A percentile compares a stretch with the other conserved stretches of the same genome.
Evolutionary conservation across 202 grass and related monocot genomes (phyloP).

Genomic region (Panicum hallii): DNA sequence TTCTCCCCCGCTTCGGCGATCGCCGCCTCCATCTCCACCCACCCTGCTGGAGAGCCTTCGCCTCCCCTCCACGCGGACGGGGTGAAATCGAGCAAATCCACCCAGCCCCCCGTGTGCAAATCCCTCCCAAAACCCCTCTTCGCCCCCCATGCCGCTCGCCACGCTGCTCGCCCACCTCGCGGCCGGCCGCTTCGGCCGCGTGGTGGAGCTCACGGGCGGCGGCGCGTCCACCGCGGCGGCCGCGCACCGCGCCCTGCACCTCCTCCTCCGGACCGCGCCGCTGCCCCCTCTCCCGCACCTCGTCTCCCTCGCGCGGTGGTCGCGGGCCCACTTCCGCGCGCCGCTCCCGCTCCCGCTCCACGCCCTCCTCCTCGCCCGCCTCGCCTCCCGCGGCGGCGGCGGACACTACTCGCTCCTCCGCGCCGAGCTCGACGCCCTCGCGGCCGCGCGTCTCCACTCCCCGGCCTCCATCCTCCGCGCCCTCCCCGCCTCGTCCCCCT

Average conservation of each 20-base stretch:
- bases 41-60: neutral
- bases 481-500: slow-evolving; percentile 35
- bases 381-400: slow-evolving; percentile 39
- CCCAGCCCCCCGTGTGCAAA: no score
- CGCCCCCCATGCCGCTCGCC: slow-evolving; percentile 30
- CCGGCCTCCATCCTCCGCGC: slow-evolving; percentile 50
- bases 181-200: slow-evolving; percentile 43
- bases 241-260: slow-evolving; percentile 57
- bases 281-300: slow-evolving; percentile 51
- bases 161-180: slow-evolving; percentile 55
- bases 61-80: neutral
- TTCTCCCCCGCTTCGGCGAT: no score
- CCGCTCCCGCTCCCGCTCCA: slow-evolving; percentile 62
- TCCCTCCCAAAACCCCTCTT: neutral
- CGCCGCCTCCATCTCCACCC: no score
- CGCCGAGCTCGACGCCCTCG: slow-evolving; percentile 61
- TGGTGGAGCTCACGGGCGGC: slow-evolving; percentile 49
- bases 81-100: neutral
- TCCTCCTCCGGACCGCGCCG: slow-evolving; percentile 60
- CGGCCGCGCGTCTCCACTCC: slow-evolving; percentile 50
- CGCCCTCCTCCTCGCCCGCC: slow-evolving; percentile 54
- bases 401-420: slow-evolving; percentile 54
- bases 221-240: slow-evolving; percentile 46
- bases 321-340: slow-evolving; percentile 51
- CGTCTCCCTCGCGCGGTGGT: slow-evolving; percentile 58